phyloP scores from a whole-genome alignment of 495 filamentous ascomycete species.

The Aspergillus incahuasiensis region DNA sequence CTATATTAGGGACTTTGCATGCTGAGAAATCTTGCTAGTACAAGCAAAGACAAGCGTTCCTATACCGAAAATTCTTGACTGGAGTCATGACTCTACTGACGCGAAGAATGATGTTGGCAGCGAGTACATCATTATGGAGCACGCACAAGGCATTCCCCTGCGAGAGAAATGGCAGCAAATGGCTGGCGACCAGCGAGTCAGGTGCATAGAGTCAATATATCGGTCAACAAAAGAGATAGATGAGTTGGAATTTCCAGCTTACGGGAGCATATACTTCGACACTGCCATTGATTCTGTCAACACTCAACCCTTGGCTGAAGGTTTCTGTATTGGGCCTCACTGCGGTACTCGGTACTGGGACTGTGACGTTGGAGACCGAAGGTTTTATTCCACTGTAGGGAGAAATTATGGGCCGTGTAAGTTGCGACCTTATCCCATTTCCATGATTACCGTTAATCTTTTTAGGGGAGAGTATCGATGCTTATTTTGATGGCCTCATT shows the following conservation, averaged over 20 bases:
- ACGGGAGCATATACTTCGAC: conserved; percentile 36
- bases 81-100: conserved; percentile 25
- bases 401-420: conserved; percentile 37
- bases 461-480: conserved; percentile 27
- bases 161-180: conserved; percentile 36
- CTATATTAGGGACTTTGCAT: no score
- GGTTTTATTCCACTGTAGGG: conserved; percentile 17
- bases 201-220: conserved; percentile 31
- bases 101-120: conserved; percentile 30
- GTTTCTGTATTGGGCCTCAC: conserved; percentile 38
- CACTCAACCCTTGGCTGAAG: conserved; percentile 23
- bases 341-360: conserved; percentile 38
- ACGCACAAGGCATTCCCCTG: conserved; percentile 33
- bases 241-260: conserved; percentile 35
- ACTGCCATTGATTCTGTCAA: conserved; percentile 12
- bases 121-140: conserved; percentile 46
- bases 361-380: conserved; percentile 24
- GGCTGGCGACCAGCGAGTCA: conserved; percentile 27
- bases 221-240: conserved; percentile 28
- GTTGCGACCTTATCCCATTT: conserved; percentile 6
- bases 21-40: conserved; percentile 23
- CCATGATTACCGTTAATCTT: not conserved
- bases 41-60: conserved; percentile 34
- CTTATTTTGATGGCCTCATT: conserved; percentile 34
- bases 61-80: conserved; percentile 40